These are phyloP conservation scores for Salvia rosmarinus DNA, from an alignment of 257 asterid species.

Conservation along the genomic window DNA sequence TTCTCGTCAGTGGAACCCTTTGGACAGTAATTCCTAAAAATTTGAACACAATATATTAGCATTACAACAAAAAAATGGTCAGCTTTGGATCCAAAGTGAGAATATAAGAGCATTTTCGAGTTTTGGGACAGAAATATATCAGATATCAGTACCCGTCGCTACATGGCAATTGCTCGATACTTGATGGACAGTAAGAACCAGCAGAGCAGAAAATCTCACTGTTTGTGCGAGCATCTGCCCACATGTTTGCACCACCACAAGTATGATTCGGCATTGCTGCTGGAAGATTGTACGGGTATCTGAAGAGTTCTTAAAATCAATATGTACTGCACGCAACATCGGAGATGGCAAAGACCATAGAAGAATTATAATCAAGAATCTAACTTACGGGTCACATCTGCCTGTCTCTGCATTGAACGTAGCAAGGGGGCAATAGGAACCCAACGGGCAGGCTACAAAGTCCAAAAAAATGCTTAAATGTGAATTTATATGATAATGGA, in stretches of 20 bases:
- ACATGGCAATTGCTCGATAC: slow-evolving; percentile 55
- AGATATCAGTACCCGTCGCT: slow-evolving; percentile 70
- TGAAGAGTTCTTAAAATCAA: slow-evolving; percentile 40
- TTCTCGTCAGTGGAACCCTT: slow-evolving; percentile 62
- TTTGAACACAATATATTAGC: slow-evolving; percentile 30
- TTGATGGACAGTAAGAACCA: slow-evolving; percentile 82
- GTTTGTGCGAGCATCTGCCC: slow-evolving; percentile 72
- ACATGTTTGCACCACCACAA: slow-evolving; percentile 90
- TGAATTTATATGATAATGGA: not conserved
- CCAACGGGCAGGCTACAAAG: slow-evolving; percentile 85
- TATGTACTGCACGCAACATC: slow-evolving; percentile 24
- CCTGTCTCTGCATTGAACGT: slow-evolving; percentile 53
- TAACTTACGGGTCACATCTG: slow-evolving; percentile 81
- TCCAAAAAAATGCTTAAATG: slow-evolving; percentile 28
- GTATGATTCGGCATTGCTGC: slow-evolving; percentile 59
- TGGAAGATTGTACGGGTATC: slow-evolving; percentile 78
- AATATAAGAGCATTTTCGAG: slow-evolving; percentile 8
- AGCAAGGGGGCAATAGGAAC: slow-evolving; percentile 87
- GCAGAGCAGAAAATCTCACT: slow-evolving; percentile 74
- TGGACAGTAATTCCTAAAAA: slow-evolving; percentile 71
- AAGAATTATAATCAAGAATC: slow-evolving; percentile 19
- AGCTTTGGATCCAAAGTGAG: slow-evolving; percentile 17
- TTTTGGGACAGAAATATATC: slow-evolving; percentile 25
- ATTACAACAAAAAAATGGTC: not conserved
- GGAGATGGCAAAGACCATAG: slow-evolving; percentile 8